Conservation (phyloP, 164 flowering plant species). For the Liquidambar formosana region DNA sequence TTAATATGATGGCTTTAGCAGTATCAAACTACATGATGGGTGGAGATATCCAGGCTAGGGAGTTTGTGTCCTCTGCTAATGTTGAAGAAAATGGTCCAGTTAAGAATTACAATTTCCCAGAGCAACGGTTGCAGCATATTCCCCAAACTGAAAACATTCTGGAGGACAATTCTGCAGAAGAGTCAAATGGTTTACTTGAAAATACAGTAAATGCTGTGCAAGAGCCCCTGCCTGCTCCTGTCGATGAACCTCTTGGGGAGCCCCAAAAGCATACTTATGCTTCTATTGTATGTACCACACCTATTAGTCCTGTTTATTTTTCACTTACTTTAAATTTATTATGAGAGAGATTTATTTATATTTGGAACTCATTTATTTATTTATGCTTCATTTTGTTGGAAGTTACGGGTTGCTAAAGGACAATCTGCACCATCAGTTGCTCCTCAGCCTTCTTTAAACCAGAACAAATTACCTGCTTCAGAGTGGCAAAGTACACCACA, state of each 20-base stretch:
- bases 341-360: background rate
- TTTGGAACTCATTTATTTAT: conserved; percentile 8
- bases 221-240: conserved; percentile 43
- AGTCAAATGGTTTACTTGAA: conserved; percentile 45
- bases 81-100: conserved; percentile 57
- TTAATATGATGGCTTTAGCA: conserved; percentile 17
- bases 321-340: background rate
- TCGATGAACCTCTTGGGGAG: conserved; percentile 71
- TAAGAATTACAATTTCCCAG: conserved; percentile 47
- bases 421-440: conserved; percentile 45
- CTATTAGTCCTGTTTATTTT: background rate
- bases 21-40: conserved; percentile 52
- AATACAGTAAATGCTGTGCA: conserved; percentile 32
- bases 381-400: conserved; percentile 18
- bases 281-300: conserved; percentile 66
- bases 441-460: conserved; percentile 37
- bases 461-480: conserved; percentile 39
- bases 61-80: conserved; percentile 43
- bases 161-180: conserved; percentile 47
- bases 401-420: conserved; percentile 73
- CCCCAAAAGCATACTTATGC: conserved; percentile 89
- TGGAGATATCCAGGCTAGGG: conserved; percentile 56
- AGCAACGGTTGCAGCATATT: conserved; percentile 47
- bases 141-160: conserved; percentile 44
- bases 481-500: conserved; percentile 56